Base-by-base conservation (phyloP, 352 stramenopile species). In the Phytophthora sojae region DNA sequence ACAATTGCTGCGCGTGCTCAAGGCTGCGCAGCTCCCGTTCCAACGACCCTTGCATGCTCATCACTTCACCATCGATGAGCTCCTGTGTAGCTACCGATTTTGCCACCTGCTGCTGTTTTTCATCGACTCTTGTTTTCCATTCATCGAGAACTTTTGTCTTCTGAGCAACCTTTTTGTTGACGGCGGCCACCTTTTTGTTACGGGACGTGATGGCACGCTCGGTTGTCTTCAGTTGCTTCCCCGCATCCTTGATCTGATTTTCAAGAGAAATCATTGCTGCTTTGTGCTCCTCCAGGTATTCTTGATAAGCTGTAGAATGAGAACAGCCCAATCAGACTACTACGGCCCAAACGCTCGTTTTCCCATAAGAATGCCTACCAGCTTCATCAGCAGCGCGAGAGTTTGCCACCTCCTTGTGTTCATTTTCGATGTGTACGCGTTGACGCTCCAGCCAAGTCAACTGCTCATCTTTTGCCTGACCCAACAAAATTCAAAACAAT, bases 371-470 rank as follows among this genome's bases (percentile, higher is more conserved):
- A 29, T 8, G n/a, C 58, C 8, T 71, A 80, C 69, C 63, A 59
- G 67, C 39, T 65, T 86, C 66, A 14, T 81, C 65, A 37, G 53
- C 54, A 70, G 56, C 52, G 19, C 64, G 60, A 6, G 54, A 29
- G 19, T 67, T 70, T 47, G 47, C n/a, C 17, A 57, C 62, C 50
- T 79, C 74, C 17, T 71, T 67, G 42, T 58, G 61, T 55, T 82
- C 70, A 19, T 75, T 74, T 60, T 69, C 57, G 6, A 85, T 61
- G 63, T 79, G 73, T 3, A 64, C 39, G n/a, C 62, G 75, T 32
- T 82, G 77, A 21, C 77, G 71, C n/a, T 85, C 63, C 17, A 85
- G 54, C 77, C 77, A 85, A 58, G 37, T 58, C 17, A 85, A 56
- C 54, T 82, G 77, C 0, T 85, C 75, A 45, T 72, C 58, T 69